Base-by-base conservation (phyloP, 352 stramenopile species). In the Pythium rishiriense region DNA sequence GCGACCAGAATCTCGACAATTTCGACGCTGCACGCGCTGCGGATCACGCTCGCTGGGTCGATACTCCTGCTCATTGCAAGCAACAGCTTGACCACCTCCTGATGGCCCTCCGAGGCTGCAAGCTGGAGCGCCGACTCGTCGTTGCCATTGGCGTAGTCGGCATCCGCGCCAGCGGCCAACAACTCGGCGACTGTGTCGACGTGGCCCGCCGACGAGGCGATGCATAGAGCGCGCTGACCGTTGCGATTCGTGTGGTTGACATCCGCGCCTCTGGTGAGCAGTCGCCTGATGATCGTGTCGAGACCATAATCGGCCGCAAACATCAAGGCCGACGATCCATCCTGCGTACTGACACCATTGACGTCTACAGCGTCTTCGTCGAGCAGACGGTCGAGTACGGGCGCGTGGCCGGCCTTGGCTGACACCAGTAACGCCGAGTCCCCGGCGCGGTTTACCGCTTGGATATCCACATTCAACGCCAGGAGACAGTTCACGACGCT, bases 21-120 rank as follows among this genome's bases (percentile, higher is more conserved):
- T 11, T 37, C 31, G 31, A 11, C 31, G 11, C 11, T 11, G 31
- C 31, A 37, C 11, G 31, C 31, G 31, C 6, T 37, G 31, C 11
- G 31, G 6, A 37, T 37, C 31, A 37, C 31, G 31, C 31, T 37
- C 6, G 6, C 31, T 11, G 11, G 6, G 31, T 37, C 11, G 31
- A 11, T 11, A 11, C 31, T 6, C 11, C 28, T 28, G 9, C 48
- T 28, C 10, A 28, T 28, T 17, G 48, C 48, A 10, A 33, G 46
- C n/a, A 57, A 31, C 31, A 15, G 1, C n/a, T 33, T 31, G 5
- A n/a, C 31, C 2, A 28, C 21, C n/a, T 31, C 31, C 2, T 3
- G 29, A 25, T 46, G 29, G 60, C 76, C 29, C 31, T 58, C 70
- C 62, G 1, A 52, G 75, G 0, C n/a, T 42, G 12, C 45, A 49